Evolutionary conservation across 2,329 filamentous ascomycete species (phyloP).

Genomic region (Lojkania enalia): DNA sequence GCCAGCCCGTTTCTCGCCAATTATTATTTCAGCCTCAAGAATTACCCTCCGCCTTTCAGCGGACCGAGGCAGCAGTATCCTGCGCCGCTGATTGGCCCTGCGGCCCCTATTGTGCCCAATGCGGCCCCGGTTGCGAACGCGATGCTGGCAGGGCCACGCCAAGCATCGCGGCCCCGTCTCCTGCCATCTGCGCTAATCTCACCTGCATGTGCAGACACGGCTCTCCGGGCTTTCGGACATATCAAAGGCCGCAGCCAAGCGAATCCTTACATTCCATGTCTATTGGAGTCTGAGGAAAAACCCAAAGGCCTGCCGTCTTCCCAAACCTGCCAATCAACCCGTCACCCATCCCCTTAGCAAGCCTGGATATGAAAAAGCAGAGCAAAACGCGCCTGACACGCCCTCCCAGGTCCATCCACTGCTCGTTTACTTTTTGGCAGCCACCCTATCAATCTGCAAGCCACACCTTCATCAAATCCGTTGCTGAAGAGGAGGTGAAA

Average conservation of each 20-base stretch:
- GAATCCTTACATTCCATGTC: constrained; percentile 34
- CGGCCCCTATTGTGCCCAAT: constrained; percentile 2
- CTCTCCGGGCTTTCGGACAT: no score
- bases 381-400: no score
- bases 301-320: no score
- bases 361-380: no score
- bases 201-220: no score
- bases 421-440: no score
- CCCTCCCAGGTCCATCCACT: no score
- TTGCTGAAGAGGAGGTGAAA: no score
- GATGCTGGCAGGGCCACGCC: not conserved
- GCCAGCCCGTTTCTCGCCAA: constrained; percentile 13
- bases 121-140: not conserved
- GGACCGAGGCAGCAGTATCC: constrained; percentile 5
- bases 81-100: not conserved
- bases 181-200: not conserved
- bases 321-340: no score
- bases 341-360: no score
- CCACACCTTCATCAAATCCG: no score
- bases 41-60: constrained; percentile 8
- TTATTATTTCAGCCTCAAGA: constrained; percentile 1
- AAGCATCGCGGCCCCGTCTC: not conserved
- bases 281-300: constrained; percentile 23
- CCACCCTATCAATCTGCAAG: no score
- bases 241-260: constrained; percentile 8